Percentiles rank a stretch among this genome's conserved stretches.
Conservation (phyloP, 192 early-diverging fungal genomes). For the Cladochytrium replicatum region DNA sequence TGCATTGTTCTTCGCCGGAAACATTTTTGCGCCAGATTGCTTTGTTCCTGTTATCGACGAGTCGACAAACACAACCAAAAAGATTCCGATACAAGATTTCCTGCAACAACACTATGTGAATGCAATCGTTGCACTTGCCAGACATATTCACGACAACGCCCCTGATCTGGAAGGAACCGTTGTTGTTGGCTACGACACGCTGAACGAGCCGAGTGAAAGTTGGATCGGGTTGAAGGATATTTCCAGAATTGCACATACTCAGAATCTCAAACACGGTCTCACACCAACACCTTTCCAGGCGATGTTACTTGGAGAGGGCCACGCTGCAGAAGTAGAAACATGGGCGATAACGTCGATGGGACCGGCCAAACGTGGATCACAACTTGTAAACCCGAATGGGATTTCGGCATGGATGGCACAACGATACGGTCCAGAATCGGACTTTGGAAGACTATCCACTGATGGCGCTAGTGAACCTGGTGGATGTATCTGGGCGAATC, state of each 20-base stretch:
- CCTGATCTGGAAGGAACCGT: constrained; percentile 41
- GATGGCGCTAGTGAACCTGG: too few relatives aligned
- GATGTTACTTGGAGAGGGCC: constrained; percentile 58
- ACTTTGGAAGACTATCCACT: too few relatives aligned
- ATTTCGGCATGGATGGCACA: constrained; percentile 27
- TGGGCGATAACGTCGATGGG: constrained; percentile 59
- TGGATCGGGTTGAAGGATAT: constrained; percentile 46
- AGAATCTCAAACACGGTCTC: constrained; percentile 50
- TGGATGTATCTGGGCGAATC: constrained; percentile 62
- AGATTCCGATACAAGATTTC: constrained; percentile 45
- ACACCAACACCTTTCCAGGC: constrained; percentile 58
- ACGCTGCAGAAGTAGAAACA: constrained; percentile 37
- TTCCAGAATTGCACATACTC: constrained; percentile 35
- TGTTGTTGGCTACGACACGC: constrained; percentile 64
- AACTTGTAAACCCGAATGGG: constrained; percentile 33
- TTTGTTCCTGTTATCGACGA: constrained; percentile 11
- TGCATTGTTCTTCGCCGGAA: constrained; percentile 55
- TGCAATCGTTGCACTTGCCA: constrained; percentile 52
- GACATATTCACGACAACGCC: constrained; percentile 27
- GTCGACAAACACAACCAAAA: too few relatives aligned
- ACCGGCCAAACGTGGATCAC: constrained; percentile 37
- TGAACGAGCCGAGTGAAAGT: constrained; percentile 55
- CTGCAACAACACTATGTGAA: constrained; percentile 54
- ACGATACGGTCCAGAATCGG: constrained; percentile 1
- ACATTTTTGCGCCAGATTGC: constrained; percentile 61